Evolutionary conservation across 768 basidiomycete species (phyloP), one percentile per base, ranked within the genome.

Genomic region (Boletus vermiculosoides): DNA sequence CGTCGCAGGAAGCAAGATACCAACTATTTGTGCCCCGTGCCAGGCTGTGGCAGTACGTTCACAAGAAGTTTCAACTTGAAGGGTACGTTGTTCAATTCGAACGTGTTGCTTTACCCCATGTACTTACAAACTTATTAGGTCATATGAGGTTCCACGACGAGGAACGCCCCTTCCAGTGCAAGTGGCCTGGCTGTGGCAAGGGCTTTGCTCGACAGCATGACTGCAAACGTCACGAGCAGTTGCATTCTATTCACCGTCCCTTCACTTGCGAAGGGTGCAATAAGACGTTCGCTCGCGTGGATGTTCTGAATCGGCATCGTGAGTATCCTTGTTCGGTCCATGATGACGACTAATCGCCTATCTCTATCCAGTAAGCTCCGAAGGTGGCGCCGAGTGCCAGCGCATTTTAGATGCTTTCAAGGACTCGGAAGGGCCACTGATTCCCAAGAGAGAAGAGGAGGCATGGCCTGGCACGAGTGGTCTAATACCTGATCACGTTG

Each of bases 201-300:
- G 91, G 93, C 22, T 95, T 96, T 59, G 92, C 90, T 23, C 74
- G 94, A 55, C 92, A 95, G 70, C 94, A 97, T 66, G 95, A 98
- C 70, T 97, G 94, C 74, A 97, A 95, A 70, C 83, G 94, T 5
- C 95, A 98, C 64, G 94, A 97, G 72, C 88, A 94, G 61, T 78
- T 98, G 39, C 95, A 98, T 71, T 86, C 90, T 55, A 95, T 94
- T 64, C 87, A 92, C 65, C 78, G 94, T n/a, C 94, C 92, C 57
- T 95, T 94, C 70, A 88, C 83, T 18, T 98, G 95, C 66, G 90
- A 94, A 15, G 94, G 92, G 44, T 98, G 95, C 70, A 81, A 83
- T 63, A 91, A 94, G 78, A 90, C 87, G 62, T 98, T 98, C 77
- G 94, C 93, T 33, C 74, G 95, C 59, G 88, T 96, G 83, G 94